These are phyloP conservation scores for Cetraspora pellucida DNA, from an alignment of 192 early-diverging fungal species.

Conservation along the genomic window DNA sequence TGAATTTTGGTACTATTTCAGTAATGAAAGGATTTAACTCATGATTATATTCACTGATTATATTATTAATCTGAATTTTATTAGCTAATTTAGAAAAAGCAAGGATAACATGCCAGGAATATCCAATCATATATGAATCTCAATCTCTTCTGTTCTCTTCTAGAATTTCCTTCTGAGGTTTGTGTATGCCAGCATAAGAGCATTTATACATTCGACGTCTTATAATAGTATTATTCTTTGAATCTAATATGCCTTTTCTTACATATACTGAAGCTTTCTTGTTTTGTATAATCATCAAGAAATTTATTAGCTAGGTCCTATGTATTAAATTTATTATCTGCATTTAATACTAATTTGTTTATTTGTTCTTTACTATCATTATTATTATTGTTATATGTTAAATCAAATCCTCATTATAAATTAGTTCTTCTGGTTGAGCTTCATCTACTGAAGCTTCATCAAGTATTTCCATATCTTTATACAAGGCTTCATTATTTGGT, in stretches of 20 bases:
- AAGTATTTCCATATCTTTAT: too few relatives aligned
- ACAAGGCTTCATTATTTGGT: too few relatives aligned
- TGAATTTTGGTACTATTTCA: background rate
- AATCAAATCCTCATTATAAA: too few relatives aligned
- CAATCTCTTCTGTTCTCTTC: background rate
- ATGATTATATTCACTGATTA: background rate
- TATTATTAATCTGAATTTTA: background rate
- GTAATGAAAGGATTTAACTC: background rate
- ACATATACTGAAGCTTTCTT: background rate
- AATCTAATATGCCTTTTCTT: background rate
- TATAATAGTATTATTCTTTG: background rate
- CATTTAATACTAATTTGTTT: background rate
- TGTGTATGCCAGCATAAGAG: background rate
- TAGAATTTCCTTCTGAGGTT: background rate
- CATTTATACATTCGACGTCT: background rate
- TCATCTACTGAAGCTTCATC: too few relatives aligned
- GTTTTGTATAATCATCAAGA: background rate
- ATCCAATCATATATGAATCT: background rate
- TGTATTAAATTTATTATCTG: background rate
- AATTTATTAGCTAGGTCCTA: background rate
- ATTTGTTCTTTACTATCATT: background rate
- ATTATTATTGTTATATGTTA: slow-evolving; percentile 20
- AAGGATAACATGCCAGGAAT: background rate
- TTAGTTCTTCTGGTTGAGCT: too few relatives aligned
- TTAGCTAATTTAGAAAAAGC: background rate